Base-by-base conservation (phyloP, 768 basidiomycete species). In the Lepiota brunneoincarnata region DNA sequence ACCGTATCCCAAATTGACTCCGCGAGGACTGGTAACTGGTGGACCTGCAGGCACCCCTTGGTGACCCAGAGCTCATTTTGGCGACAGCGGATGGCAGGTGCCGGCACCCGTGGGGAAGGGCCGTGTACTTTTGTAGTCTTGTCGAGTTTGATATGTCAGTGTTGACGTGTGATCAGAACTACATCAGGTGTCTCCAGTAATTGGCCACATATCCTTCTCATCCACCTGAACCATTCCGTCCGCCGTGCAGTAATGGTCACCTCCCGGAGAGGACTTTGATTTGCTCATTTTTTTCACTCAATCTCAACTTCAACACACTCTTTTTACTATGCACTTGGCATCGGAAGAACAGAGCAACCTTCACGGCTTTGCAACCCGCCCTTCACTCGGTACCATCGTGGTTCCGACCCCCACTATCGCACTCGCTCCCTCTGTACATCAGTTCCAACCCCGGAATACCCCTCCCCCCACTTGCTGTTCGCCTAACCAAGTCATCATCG, bases 401-500 rank as follows among this genome's bases (percentile, higher is more conserved):
- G 51, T 49, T 6, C 51, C 61, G 26, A 37, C 53, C 14, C 58
- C 59, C 41, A 41, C 49, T 40, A 37, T 47, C 41, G 44, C 58
- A 50, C 34, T 51, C 54, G 31, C 56, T 59, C 49, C 38, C 49
- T 21, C 59, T 31, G 31, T 31, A 66, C 37, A 59, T 52, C 56
- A 49, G 17, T 45, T 59, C 20, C 66, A 66, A 34, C 70, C 73
- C 56, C 70, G 67, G 39, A 56, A 60, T 37, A 74, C 72, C 28
- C 64, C 69, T 58, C 56, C 69, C 3, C 64, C 72, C 9, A 61
- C 69, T 39, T 65, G 65, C 51, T 73, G 72, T 58, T 59, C 66
- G 20, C 69, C 74, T 24, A 75, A 74, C 58, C 66, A 73, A 60
- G 76, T 81, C 41, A 72, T 81, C 36, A 68, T 83, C 55, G 67